Evolutionary conservation across 768 basidiomycete genomes (phyloP), one percentile per base, ranked within the genome.

Genomic region (Scleroderma citrinum): DNA sequence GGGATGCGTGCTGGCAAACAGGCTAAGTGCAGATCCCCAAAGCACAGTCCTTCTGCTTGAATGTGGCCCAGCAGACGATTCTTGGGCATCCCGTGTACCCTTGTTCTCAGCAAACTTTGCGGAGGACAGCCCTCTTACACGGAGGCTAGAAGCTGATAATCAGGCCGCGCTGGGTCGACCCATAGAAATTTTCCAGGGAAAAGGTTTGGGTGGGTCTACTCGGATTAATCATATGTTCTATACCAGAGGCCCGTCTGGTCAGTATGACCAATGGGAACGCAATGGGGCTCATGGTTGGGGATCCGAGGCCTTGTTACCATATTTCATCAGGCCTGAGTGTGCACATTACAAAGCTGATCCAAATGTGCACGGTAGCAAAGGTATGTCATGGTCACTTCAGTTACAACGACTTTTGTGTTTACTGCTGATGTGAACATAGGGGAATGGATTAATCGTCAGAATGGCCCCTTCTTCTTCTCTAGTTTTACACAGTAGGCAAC

Each of bases 201-300:
- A 48, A 1, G 61, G 53, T 7, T 61, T 80, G 17, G 77, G 77
- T 19, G 77, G 77, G 3, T 69, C 67, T 8, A 67, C 71, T 30
- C 68, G 71, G 7, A 67, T 76, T 54, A 78, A 80, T 59, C 71
- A 70, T 38, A 62, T 74, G 58, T 47, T 64, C 24, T 69, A 66
- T 50, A 57, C 59, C 5, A 53, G 67, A 13, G 64, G 63, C 2
- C 48, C 59, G 3, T 59, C 64, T 3, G 61, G 46, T 2, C 64
- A 69, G 47, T 70, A 63, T 46, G 61, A 68, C 38, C 49, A 42
- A 17, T 70, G 69, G 63, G 57, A 35, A 19, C 52, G 57, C 16
- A 49, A 48, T 23, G 69, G 68, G 1, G 42, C 60, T n/a, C 48
- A 58, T 41, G 68, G 68, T 0, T 73, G 71, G 69, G 54, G 58